These are phyloP conservation scores for Arthroderma sp. DNA, from an alignment of 2,329 filamentous ascomycete species.

Conservation along the genomic window DNA sequence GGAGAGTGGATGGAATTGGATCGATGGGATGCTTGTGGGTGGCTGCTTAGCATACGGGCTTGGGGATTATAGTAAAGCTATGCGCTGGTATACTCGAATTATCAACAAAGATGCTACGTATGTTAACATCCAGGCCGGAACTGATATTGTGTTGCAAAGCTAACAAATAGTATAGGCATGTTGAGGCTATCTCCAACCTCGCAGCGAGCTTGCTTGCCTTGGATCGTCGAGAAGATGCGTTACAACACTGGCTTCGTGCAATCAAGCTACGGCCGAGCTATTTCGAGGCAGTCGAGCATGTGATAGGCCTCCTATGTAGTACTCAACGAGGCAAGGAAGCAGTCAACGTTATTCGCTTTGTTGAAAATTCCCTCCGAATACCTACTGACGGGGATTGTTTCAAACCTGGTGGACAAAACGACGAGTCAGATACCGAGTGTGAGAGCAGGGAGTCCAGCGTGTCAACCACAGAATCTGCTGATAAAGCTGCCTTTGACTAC, in stretches of 20 bases:
- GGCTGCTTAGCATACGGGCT: conserved; percentile 87
- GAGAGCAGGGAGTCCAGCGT: conserved; percentile 40
- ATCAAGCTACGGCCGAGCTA: conserved; percentile 73
- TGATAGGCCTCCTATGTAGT: conserved; percentile 74
- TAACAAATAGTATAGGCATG: conserved; percentile 46
- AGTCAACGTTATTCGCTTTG: conserved; percentile 70
- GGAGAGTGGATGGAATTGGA: conserved; percentile 74
- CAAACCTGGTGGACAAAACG: conserved; percentile 40
- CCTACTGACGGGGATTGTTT: conserved; percentile 34
- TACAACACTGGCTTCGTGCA: conserved; percentile 73
- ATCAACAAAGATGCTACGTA: conserved; percentile 45
- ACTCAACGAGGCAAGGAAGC: conserved; percentile 73
- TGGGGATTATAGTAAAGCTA: conserved; percentile 61
- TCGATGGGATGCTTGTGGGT: conserved; percentile 80
- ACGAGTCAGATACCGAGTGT: conserved; percentile 47
- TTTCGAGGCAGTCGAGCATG: conserved; percentile 88
- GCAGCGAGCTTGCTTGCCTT: conserved; percentile 80
- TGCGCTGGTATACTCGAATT: conserved; percentile 42
- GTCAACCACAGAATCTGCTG: conserved; percentile 40
- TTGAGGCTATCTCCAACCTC: conserved; percentile 87
- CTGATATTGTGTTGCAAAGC: background rate
- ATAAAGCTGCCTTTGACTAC: conserved; percentile 45
- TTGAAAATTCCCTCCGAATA: conserved; percentile 60
- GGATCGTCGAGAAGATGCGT: conserved; percentile 68
- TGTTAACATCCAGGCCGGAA: conserved; percentile 14